Evolutionary conservation across 805 yeast species (phyloP).

Genomic region (Yamadazyma insecticola): DNA sequence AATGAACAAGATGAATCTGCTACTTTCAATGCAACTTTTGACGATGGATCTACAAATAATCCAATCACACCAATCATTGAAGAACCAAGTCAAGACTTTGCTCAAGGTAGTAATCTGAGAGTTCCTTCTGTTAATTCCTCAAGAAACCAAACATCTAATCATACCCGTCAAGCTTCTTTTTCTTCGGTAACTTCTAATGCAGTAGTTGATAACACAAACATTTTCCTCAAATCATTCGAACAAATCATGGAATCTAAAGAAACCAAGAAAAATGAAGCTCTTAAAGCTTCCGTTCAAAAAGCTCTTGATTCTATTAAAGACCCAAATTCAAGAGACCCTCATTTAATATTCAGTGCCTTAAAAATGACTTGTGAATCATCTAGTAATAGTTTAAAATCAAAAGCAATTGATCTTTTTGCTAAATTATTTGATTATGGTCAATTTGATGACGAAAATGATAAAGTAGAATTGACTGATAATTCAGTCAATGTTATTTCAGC

Average conservation of each 20-base stretch:
- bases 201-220: conserved; percentile 19
- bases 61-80: conserved; percentile 8
- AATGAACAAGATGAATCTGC: no score
- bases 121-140: conserved; percentile 5
- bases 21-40: no score
- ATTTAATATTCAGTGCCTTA: conserved; percentile 72
- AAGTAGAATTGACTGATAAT: conserved; percentile 64
- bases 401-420: conserved; percentile 80
- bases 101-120: conserved; percentile 2
- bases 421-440: conserved; percentile 84
- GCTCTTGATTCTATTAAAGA: conserved; percentile 41
- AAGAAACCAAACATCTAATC: conserved; percentile 1
- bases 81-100: conserved; percentile 6
- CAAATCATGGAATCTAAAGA: conserved; percentile 56
- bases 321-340: conserved; percentile 39
- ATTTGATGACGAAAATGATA: conserved; percentile 56
- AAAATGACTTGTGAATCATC: conserved; percentile 69
- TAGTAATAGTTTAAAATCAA: conserved; percentile 58
- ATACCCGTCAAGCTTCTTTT: conserved; percentile 13
- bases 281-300: conserved; percentile 33
- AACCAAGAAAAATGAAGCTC: conserved; percentile 45
- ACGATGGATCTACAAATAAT: no score
- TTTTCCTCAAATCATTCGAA: conserved; percentile 54
- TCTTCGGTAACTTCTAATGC: conserved; percentile 14
- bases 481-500: conserved; percentile 81